Percentiles rank a stretch among this genome's conserved stretches.
Conservation (phyloP, 2,329 filamentous ascomycete species). For the Ustulina deusta region DNA sequence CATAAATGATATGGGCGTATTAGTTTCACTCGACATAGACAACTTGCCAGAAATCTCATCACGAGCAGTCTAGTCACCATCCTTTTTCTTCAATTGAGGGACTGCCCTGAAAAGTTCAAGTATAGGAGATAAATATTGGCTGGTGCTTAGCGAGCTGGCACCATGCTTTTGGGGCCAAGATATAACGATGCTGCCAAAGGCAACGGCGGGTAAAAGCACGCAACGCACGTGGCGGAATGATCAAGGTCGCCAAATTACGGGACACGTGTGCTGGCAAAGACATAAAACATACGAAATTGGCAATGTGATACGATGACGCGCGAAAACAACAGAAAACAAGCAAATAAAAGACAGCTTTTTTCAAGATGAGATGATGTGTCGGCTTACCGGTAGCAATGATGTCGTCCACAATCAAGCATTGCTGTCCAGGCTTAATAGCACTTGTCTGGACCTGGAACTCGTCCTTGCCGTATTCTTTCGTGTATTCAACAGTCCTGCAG, state of each 20-base stretch:
- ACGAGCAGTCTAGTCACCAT: background rate
- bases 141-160: conserved; percentile 2
- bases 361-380: conserved; percentile 27
- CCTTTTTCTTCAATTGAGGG: background rate
- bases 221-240: background rate
- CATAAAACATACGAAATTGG: conserved; percentile 10
- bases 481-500: conserved; percentile 84
- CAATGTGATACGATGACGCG: background rate
- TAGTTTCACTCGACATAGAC: background rate
- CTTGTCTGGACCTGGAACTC: conserved; percentile 95
- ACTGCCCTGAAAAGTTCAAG: background rate
- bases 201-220: conserved; percentile 6
- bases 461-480: conserved; percentile 97
- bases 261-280: background rate
- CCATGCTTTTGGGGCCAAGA: background rate
- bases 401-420: conserved; percentile 93
- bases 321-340: background rate
- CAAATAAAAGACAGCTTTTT: conserved; percentile 14
- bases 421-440: conserved; percentile 85
- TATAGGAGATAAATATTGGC: background rate
- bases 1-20: background rate
- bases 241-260: background rate
- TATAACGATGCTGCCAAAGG: background rate
- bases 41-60: background rate
- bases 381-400: conserved; percentile 95